Conservation (phyloP, 306 rosid species). For the Nissolia schottii region DNA sequence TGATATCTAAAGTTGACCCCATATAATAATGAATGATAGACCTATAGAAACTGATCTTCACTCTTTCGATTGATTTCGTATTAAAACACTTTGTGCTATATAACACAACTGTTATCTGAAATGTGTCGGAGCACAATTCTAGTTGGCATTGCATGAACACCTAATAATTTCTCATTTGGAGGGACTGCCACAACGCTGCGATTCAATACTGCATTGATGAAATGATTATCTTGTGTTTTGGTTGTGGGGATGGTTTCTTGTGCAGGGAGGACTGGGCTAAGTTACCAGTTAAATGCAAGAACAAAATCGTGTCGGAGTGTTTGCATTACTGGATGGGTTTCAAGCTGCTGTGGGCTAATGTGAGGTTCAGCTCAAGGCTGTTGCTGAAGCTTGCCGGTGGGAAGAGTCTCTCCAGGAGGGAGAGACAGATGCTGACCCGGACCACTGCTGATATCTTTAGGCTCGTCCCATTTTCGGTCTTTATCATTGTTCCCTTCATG, state of each 20-base stretch:
- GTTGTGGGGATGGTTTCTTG: slow-evolving; percentile 27
- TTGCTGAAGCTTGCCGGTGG: slow-evolving; percentile 87
- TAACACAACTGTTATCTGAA: no score
- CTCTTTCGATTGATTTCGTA: no score
- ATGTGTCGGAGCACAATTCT: no score
- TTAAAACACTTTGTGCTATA: no score
- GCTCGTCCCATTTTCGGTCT: slow-evolving; percentile 89
- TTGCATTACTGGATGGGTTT: slow-evolving; percentile 94
- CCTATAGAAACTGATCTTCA: no score
- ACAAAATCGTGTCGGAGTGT: slow-evolving; percentile 61
- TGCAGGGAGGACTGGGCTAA: slow-evolving; percentile 93
- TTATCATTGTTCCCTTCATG: slow-evolving; percentile 87
- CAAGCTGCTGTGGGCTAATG: slow-evolving; percentile 78
- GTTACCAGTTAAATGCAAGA: slow-evolving; percentile 78
- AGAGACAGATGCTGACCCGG: slow-evolving; percentile 84
- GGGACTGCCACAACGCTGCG: no score
- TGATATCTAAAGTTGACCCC: no score
- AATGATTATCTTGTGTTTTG: not conserved
- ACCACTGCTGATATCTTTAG: slow-evolving; percentile 90
- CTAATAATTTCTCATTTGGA: no score
- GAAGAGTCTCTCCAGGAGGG: slow-evolving; percentile 90
- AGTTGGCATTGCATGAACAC: no score
- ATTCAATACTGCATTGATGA: no score
- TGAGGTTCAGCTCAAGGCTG: slow-evolving; percentile 79
- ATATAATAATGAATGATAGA: no score